A percentile compares a stretch with the other conserved stretches of the same genome.
These are phyloP conservation scores for Schizophyllum commune DNA, from an alignment of 1,284 basidiomycete species.

Conservation along the genomic window DNA sequence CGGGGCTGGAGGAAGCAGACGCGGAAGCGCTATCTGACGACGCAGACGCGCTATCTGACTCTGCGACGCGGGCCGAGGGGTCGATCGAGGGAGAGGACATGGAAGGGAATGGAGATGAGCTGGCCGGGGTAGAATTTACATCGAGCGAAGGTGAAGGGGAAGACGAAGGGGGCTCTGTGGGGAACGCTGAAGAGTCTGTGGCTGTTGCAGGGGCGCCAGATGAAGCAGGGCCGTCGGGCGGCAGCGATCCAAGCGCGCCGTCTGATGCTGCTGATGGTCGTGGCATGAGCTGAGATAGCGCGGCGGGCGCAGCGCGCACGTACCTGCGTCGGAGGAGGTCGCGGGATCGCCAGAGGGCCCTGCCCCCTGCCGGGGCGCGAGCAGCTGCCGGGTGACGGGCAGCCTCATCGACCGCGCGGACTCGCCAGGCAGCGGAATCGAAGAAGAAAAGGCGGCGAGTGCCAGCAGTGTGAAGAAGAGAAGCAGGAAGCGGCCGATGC, in stretches of 20 bases:
- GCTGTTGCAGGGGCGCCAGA: slow-evolving; percentile 1
- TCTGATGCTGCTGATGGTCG: background rate
- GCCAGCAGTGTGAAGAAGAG: background rate
- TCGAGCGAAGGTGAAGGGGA: background rate
- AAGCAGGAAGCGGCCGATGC: slow-evolving; percentile 3
- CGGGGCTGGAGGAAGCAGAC: background rate
- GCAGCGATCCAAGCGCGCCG: slow-evolving; percentile 5
- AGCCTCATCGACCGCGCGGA: slow-evolving; percentile 1
- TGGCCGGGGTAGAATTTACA: background rate
- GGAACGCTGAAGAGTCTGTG: background rate
- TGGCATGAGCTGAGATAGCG: slow-evolving; percentile 1
- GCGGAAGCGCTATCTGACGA: background rate
- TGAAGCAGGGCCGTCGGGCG: slow-evolving; percentile 11
- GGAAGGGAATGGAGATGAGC: background rate
- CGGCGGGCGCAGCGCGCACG: slow-evolving; percentile 1
- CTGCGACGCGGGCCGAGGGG: background rate
- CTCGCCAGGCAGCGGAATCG: background rate
- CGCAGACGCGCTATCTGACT: background rate
- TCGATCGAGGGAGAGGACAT: background rate
- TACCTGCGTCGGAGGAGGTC: background rate
- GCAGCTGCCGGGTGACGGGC: background rate
- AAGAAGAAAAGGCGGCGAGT: background rate
- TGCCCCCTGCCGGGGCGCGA: slow-evolving; percentile 1
- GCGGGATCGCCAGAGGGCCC: background rate
- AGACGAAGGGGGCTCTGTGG: background rate